phyloP scores from a whole-genome alignment of 371 early-diverging fungal genomes.

The Mucor saturninus region DNA sequence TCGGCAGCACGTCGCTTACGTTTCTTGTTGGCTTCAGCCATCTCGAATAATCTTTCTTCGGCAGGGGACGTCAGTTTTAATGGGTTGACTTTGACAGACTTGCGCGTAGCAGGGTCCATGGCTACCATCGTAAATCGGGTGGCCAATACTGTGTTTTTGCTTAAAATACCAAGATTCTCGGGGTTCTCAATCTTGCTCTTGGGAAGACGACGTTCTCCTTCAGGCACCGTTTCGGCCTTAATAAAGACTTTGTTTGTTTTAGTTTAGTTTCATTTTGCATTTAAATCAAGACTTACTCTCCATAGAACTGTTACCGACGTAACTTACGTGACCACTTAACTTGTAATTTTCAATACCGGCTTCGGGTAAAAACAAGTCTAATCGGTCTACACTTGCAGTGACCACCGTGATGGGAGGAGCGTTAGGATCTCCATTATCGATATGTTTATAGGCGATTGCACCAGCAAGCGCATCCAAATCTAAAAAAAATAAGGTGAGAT shows the following conservation, averaged over 20 bases:
- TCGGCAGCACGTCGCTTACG: conserved; percentile 68
- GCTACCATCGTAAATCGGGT: conserved; percentile 96
- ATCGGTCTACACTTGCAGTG: conserved; percentile 90
- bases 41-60: conserved; percentile 78
- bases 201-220: conserved; percentile 4
- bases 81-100: conserved; percentile 78
- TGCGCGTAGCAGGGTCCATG: conserved; percentile 73
- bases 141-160: conserved; percentile 67
- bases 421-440: conserved; percentile 67
- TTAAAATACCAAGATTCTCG: conserved; percentile 29
- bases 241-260: conserved; percentile 59
- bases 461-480: conserved; percentile 88
- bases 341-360: conserved; percentile 72
- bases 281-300: conserved; percentile 55
- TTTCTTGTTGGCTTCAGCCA: conserved; percentile 76
- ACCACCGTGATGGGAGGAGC: conserved; percentile 77
- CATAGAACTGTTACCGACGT: conserved; percentile 90
- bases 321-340: conserved; percentile 79
- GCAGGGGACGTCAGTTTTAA: conserved; percentile 76
- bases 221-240: conserved; percentile 66
- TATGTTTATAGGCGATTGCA: conserved; percentile 80
- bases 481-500: neutral
- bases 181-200: conserved; percentile 19
- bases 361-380: conserved; percentile 77
- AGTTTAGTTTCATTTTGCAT: neutral